Base-by-base conservation (phyloP, 805 yeast genomes). In the Metschnikowia continentalis region DNA sequence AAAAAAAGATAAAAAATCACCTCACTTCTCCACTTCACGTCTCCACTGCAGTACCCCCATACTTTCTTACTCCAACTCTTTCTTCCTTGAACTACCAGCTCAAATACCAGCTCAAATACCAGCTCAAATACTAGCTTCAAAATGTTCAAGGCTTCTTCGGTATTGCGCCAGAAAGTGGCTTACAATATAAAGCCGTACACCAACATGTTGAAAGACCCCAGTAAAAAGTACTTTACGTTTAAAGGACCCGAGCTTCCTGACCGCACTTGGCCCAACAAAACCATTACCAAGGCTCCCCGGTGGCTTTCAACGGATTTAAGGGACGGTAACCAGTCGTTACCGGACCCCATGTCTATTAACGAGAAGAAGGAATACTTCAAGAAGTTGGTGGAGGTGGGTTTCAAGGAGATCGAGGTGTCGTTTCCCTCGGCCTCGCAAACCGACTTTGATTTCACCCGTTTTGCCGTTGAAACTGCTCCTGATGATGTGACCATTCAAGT, bases 351-450 rank as follows among this genome's bases (percentile, higher is more conserved):
- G 92, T 76, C 86, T 8, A 80, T 86, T 14, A 82, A 76, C 47
- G 88, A 86, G 67, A 86, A 86, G 70, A 84, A 84, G 62, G 84
- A 81, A 61, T 85, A 85, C 65, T 86, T 85, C 75, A 83, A 83
- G 60, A 86, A 86, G 67, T 73, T 86, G 58, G 60, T 85, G 7
- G 88, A 85, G 51, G 73, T 86, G 51, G 92, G 92, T 1, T 85
- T 86, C 72, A 86, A 86, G 64, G 92, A 86, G 70, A 86, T 86
- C 60, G 92, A 86, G 68, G 92, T 86, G 43, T 75, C 89, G 2
- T 86, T 86, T 71, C 92, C 92, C 8, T 83, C 89, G 30, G 91
- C 91, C 3, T 85, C 90, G 3, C 91, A 86, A 64, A 84, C 89
- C 6, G 92, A 86, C 70, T 86, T 86, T 62, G 92, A 86, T 68